Percentiles rank a stretch among this genome's conserved stretches.
These are phyloP conservation scores for Sutorius australiensis DNA, from an alignment of 768 basidiomycete species.

Conservation along the genomic window DNA sequence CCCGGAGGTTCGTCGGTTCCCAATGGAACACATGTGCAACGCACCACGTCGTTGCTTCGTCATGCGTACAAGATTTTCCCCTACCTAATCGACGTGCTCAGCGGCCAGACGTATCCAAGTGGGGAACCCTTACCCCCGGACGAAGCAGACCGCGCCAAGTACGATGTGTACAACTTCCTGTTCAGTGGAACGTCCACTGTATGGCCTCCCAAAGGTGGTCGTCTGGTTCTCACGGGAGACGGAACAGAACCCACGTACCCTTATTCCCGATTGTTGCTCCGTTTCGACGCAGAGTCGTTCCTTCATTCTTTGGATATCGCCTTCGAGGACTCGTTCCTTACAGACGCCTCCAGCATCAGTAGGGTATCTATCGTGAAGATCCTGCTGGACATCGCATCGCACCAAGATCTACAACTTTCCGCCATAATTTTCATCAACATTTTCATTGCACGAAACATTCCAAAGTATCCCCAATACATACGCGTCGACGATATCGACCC, in stretches of 20 bases:
- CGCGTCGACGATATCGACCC: conserved; percentile 43
- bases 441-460: conserved; percentile 93
- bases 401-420: conserved; percentile 47
- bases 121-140: conserved; percentile 63
- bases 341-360: conserved; percentile 60
- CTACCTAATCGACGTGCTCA: conserved; percentile 76
- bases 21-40: conserved; percentile 14
- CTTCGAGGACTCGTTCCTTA: conserved; percentile 90
- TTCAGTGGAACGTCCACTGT: conserved; percentile 76
- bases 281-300: conserved; percentile 90
- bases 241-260: conserved; percentile 84
- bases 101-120: conserved; percentile 85
- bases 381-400: conserved; percentile 70
- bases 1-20: neutral
- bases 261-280: conserved; percentile 77
- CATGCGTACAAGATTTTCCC: conserved; percentile 92
- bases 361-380: conserved; percentile 83
- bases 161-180: conserved; percentile 73
- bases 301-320: conserved; percentile 92
- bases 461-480: conserved; percentile 92
- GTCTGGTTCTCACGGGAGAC: conserved; percentile 69
- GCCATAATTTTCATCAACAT: conserved; percentile 88
- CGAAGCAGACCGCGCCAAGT: conserved; percentile 67
- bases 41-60: conserved; percentile 35
- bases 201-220: conserved; percentile 78